Evolutionary conservation across 2,329 filamentous ascomycete species (phyloP), one percentile per base, ranked within the genome.

Genomic region (Zopfia rhizophila): DNA sequence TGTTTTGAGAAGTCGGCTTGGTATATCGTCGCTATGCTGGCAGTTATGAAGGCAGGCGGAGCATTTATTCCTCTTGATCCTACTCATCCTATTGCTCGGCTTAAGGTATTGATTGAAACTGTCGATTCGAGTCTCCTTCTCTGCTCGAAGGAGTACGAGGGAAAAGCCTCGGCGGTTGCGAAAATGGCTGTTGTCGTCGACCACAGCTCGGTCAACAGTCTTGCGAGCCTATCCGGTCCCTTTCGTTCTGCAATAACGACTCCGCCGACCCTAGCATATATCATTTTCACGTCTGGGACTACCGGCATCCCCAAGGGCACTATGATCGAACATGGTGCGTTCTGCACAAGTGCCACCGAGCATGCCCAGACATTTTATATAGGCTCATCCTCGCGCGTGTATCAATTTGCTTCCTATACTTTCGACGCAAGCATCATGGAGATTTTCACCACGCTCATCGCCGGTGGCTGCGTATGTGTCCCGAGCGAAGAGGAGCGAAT

Each of bases 341-440:
- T 33, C 6, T 42, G 6, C 19, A 42, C 21, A 25, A 33, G 10
- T 18, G 25, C 12, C 30, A 42, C 6, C 27, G 29, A 22, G 36
- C 12, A 13, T 11, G 21, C 22, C n/a, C 12, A 10, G 32, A 36
- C 32, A 18, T 39, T 28, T 14, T 18, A 39, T 16, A 11, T 39
- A n/a, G 24, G 36, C 8, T 6, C 13, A 5, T 28, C 12, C 2
- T 82, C 81, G 12, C 76, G 86, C 4, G 78, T 84, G 4, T 73
- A 84, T 7, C 70, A 78, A 28, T 73, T 73, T 38, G 65, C 69
- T 1, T 58, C 68, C 2, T 79, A 80, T 46, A 76, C 76, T 8
- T 81, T 81, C 48, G 79, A 81, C 40, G 76, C 77, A 27, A 75
- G 73, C 49, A 76, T 78, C 29, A 71, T 74, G 58, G 77, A 77